phyloP scores from a whole-genome alignment of 176 grass and related monocot species.

The Paspalum vaginatum region DNA sequence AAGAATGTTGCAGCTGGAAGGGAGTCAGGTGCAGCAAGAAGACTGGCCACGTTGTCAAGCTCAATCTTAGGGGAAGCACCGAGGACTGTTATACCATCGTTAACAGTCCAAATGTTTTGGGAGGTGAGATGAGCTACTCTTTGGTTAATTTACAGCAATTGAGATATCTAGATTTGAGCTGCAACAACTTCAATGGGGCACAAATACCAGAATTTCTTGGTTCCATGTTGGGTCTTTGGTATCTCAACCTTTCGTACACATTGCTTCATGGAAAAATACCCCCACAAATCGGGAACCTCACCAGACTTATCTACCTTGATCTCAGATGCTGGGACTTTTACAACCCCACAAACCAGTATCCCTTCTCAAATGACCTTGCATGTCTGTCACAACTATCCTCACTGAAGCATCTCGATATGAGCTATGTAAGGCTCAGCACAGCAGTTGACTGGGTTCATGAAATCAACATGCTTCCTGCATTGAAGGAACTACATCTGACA shows the following conservation, averaged over 20 bases:
- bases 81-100: background rate
- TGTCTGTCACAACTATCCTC: constrained; percentile 43
- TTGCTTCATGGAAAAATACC: constrained; percentile 16
- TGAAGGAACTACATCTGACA: constrained; percentile 3
- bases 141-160: constrained; percentile 29
- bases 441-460: constrained; percentile 1
- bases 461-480: constrained; percentile 26
- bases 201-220: constrained; percentile 31
- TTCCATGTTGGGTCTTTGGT: constrained; percentile 26
- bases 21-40: constrained; percentile 39
- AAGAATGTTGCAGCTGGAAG: constrained; percentile 49
- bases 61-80: constrained; percentile 20
- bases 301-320: constrained; percentile 44
- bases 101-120: background rate
- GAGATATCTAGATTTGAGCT: constrained; percentile 48
- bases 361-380: background rate
- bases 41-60: constrained; percentile 49
- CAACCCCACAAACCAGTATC: too few species aligned
- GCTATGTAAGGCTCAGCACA: background rate
- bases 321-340: background rate
- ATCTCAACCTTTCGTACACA: constrained; percentile 23
- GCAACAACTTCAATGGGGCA: constrained; percentile 12
- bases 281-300: constrained; percentile 39
- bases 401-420: constrained; percentile 40
- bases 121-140: constrained; percentile 49